Conservation (phyloP, 805 yeast genomes). For the Myxozyma melibiosi region DNA sequence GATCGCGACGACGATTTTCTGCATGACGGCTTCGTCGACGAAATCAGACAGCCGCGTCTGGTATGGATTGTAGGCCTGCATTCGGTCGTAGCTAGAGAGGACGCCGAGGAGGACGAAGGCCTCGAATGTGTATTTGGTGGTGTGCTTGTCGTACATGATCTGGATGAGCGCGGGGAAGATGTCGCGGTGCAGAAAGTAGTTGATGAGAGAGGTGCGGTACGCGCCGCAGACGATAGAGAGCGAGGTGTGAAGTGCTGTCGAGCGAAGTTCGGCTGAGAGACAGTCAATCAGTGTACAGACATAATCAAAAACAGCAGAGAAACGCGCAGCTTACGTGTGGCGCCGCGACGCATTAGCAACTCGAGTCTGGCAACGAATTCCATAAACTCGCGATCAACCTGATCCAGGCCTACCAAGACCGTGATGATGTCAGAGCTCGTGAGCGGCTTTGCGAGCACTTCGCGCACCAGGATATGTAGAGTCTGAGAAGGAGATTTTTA, state of each 20-base stretch:
- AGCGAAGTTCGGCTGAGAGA: slow-evolving; percentile 24
- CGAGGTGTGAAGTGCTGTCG: slow-evolving; percentile 39
- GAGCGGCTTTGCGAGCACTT: slow-evolving; percentile 37
- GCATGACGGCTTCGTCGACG: slow-evolving; percentile 44
- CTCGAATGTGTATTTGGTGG: slow-evolving; percentile 38
- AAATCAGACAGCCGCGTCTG: slow-evolving; percentile 45
- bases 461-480: slow-evolving; percentile 37
- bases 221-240: slow-evolving; percentile 40
- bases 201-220: slow-evolving; percentile 41
- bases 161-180: slow-evolving; percentile 44
- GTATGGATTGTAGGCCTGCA: slow-evolving; percentile 45
- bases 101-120: slow-evolving; percentile 45
- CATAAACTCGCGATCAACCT: slow-evolving; percentile 36
- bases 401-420: slow-evolving; percentile 43
- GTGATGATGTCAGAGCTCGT: slow-evolving; percentile 40
- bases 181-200: slow-evolving; percentile 43
- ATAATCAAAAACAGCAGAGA: not conserved
- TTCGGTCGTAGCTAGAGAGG: slow-evolving; percentile 43
- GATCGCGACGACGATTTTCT: slow-evolving; percentile 34
- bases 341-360: slow-evolving; percentile 35
- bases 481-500: slow-evolving; percentile 17
- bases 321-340: slow-evolving; percentile 5
- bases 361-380: slow-evolving; percentile 32
- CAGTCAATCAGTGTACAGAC: not conserved
- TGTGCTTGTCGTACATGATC: slow-evolving; percentile 38